A percentile compares a stretch with the other conserved stretches of the same genome.
These are phyloP conservation scores for Cantharellus anzutake DNA, from an alignment of 768 basidiomycete genomes.

Conservation along the genomic window DNA sequence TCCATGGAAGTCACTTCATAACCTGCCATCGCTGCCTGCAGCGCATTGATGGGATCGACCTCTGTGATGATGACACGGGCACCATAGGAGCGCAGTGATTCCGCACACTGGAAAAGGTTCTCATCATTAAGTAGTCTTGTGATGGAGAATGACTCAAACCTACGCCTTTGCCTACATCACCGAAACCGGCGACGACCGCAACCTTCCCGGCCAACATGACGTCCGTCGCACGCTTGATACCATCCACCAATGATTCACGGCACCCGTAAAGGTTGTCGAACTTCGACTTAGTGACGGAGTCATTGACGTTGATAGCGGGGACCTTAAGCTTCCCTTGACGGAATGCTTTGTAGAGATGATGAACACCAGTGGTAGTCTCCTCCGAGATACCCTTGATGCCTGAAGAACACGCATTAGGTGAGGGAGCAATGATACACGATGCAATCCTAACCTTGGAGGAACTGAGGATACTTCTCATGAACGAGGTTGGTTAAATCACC, in stretches of 20 bases:
- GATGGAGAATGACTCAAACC: constrained; percentile 18
- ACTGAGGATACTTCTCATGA: constrained; percentile 92
- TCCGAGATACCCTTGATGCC: constrained; percentile 89
- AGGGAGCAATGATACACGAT: not conserved
- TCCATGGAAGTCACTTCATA: constrained; percentile 99
- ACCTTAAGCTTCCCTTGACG: constrained; percentile 90
- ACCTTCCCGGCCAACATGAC: constrained; percentile 99
- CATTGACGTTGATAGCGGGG: constrained; percentile 99
- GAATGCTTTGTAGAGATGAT: constrained; percentile 97
- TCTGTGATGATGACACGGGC: constrained; percentile 92
- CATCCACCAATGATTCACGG: constrained; percentile 98
- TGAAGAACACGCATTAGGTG: constrained; percentile 15
- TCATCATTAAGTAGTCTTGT: not conserved
- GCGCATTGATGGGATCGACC: constrained; percentile 99
- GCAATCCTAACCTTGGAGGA: constrained; percentile 39
- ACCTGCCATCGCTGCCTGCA: constrained; percentile 99
- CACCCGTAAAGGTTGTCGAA: constrained; percentile 98
- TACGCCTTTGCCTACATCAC: constrained; percentile 98
- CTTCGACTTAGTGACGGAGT: constrained; percentile 99
- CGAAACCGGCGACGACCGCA: constrained; percentile 94
- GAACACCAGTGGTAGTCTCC: constrained; percentile 99
- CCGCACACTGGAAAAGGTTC: constrained; percentile 54
- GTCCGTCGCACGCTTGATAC: constrained; percentile 99
- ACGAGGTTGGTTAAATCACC: constrained; percentile 90
- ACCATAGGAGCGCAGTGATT: constrained; percentile 93